A percentile compares a stretch with the other conserved stretches of the same genome.
Evolutionary conservation across 352 stramenopile species (phyloP).

Genomic region (Phytophthora sp.): DNA sequence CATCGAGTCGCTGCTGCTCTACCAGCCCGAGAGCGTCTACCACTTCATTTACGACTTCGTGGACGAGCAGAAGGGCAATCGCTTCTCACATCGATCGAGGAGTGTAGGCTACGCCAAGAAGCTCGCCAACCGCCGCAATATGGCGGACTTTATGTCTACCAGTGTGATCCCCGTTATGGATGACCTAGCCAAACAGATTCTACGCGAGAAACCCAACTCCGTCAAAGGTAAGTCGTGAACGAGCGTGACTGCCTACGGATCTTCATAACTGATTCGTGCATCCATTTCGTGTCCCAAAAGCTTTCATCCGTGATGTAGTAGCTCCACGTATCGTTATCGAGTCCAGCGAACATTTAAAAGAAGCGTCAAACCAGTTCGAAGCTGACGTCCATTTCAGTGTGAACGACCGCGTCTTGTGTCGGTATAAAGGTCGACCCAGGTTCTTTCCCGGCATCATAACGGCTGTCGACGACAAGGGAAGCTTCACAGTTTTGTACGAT

Average conservation of each 20-base stretch:
- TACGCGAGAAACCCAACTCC: constrained; percentile 71
- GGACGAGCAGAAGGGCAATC: constrained; percentile 53
- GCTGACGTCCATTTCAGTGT: constrained; percentile 45
- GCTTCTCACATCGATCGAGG: constrained; percentile 41
- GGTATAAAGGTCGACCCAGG: constrained; percentile 74
- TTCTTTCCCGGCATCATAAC: constrained; percentile 64
- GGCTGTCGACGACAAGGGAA: constrained; percentile 44
- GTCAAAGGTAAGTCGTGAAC: constrained; percentile 52
- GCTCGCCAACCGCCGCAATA: constrained; percentile 71
- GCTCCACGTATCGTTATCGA: constrained; percentile 56
- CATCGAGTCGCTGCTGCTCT: constrained; percentile 80
- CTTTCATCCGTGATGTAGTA: constrained; percentile 71
- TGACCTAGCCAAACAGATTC: constrained; percentile 79
- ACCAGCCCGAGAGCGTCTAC: constrained; percentile 81
- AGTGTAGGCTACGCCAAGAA: constrained; percentile 68
- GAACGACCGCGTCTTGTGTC: constrained; percentile 57
- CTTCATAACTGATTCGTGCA: neutral
- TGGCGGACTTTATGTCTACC: constrained; percentile 87
- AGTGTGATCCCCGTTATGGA: constrained; percentile 88
- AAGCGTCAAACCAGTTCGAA: constrained; percentile 56
- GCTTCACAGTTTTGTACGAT: constrained; percentile 71
- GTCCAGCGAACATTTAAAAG: constrained; percentile 19
- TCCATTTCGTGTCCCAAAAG: no score
- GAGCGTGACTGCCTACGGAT: neutral
- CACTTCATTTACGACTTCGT: constrained; percentile 86